Percentiles rank a stretch among this genome's conserved stretches.
Evolutionary conservation across 2,329 filamentous ascomycete genomes (phyloP).

Genomic region (Leptographium flavum): DNA sequence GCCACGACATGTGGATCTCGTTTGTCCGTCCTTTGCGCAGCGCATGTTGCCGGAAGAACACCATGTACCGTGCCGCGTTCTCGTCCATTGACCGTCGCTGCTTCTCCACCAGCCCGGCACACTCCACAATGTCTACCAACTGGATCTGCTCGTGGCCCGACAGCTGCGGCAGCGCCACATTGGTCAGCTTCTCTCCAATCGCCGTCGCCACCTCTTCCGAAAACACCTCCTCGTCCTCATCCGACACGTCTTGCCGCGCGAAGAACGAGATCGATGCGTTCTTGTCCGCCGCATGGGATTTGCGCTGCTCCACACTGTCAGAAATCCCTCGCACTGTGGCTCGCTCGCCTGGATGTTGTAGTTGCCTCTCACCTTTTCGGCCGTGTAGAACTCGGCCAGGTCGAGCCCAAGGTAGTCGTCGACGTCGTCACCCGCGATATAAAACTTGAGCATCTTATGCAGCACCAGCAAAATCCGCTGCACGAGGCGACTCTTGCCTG

Average conservation of each 20-base stretch:
- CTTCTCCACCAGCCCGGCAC: slow-evolving; percentile 68
- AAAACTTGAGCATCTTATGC: slow-evolving; percentile 66
- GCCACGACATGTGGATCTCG: slow-evolving; percentile 54
- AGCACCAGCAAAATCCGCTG: slow-evolving; percentile 59
- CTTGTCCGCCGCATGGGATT: background rate
- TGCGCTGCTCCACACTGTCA: background rate
- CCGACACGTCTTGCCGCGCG: slow-evolving; percentile 18
- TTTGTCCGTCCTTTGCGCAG: slow-evolving; percentile 51
- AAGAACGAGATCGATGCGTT: slow-evolving; percentile 20
- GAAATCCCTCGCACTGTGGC: background rate
- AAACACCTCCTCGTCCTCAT: slow-evolving; percentile 48
- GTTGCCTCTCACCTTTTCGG: slow-evolving; percentile 17
- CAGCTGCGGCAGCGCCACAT: slow-evolving; percentile 61
- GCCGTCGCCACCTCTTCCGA: slow-evolving; percentile 54
- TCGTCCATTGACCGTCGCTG: slow-evolving; percentile 82
- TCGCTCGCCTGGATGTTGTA: too few species aligned
- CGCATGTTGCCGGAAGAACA: slow-evolving; percentile 74
- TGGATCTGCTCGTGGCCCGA: slow-evolving; percentile 79
- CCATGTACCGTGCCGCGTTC: slow-evolving; percentile 74
- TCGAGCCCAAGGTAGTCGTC: slow-evolving; percentile 62
- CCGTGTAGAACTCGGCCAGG: slow-evolving; percentile 42
- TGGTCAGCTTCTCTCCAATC: slow-evolving; percentile 65
- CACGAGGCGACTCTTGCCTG: slow-evolving; percentile 60
- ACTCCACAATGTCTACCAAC: slow-evolving; percentile 72
- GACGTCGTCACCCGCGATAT: slow-evolving; percentile 64